A percentile compares a stretch with the other conserved stretches of the same genome.
These are phyloP conservation scores for Vanilla planifolia DNA, from an alignment of 106 monocot genomes.

Conservation along the genomic window DNA sequence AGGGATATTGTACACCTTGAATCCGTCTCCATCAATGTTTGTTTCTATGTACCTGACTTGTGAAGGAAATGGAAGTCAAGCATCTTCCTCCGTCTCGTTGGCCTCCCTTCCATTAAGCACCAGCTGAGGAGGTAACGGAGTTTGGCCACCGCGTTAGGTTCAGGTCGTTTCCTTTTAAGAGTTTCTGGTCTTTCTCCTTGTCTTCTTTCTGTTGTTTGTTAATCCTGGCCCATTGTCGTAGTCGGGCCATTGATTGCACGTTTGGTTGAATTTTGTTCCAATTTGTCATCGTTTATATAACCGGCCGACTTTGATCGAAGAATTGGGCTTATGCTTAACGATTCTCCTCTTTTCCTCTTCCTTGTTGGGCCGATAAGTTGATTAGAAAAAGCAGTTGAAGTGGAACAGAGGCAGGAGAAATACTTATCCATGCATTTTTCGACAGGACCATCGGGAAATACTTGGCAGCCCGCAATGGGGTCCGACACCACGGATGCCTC, in stretches of 20 bases:
- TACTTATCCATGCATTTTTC: conserved; percentile 36
- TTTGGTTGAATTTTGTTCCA: too few relatives aligned
- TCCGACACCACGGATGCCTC: conserved; percentile 25
- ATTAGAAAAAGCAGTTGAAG: background rate
- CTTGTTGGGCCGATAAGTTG: background rate
- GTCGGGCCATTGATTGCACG: too few relatives aligned
- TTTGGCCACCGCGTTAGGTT: background rate
- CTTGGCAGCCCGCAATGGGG: conserved; percentile 46
- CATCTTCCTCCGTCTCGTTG: background rate
- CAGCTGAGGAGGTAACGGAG: background rate
- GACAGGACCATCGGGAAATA: conserved; percentile 28
- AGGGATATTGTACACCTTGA: too few relatives aligned
- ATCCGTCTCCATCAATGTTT: too few relatives aligned
- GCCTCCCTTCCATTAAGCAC: conserved; percentile 4
- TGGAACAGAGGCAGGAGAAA: background rate
- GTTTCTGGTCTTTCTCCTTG: background rate
- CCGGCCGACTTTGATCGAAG: too few relatives aligned
- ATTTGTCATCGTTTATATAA: too few relatives aligned
- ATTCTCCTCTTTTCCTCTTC: background rate
- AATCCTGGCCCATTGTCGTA: too few relatives aligned
- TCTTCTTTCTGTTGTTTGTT: background rate
- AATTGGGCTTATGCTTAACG: too few relatives aligned
- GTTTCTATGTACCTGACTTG: too few relatives aligned
- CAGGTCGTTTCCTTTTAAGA: background rate
- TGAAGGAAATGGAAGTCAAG: too few relatives aligned